Evolutionary conservation across 148 eudicot genomes (phyloP).

Genomic region (Nyssa sinensis): DNA sequence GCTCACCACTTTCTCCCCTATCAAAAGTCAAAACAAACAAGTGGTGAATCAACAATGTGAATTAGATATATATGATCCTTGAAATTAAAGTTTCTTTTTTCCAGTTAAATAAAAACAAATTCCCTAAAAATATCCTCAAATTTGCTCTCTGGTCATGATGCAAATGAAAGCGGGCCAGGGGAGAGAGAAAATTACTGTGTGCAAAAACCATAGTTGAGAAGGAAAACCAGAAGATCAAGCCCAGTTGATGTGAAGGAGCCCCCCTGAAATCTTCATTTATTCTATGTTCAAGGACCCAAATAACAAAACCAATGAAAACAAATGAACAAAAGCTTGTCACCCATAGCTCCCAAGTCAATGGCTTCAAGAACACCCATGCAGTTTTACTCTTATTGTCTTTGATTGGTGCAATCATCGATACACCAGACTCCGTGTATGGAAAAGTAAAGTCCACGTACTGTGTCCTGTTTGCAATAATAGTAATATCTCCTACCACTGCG

Average conservation of each 20-base stretch:
- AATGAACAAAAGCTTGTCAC: conserved; percentile 33
- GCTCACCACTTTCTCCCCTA: conserved; percentile 42
- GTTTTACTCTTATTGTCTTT: conserved; percentile 27
- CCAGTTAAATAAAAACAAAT: too few species aligned
- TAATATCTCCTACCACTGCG: conserved; percentile 38
- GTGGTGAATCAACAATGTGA: neutral
- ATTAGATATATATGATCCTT: too few species aligned
- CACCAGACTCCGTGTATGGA: conserved; percentile 53
- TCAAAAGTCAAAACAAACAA: neutral
- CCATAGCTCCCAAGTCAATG: conserved; percentile 53
- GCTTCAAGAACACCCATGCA: conserved; percentile 59
- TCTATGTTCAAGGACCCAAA: conserved; percentile 53
- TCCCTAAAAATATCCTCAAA: too few species aligned
- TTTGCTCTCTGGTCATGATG: too few species aligned
- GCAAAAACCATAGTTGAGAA: conserved; percentile 59
- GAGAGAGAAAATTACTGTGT: conserved; percentile 33
- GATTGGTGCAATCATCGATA: conserved; percentile 40
- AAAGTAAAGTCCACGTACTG: conserved; percentile 43
- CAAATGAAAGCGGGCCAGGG: neutral
- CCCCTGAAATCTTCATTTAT: conserved; percentile 51
- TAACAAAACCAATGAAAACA: conserved; percentile 43
- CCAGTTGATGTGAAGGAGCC: conserved; percentile 37
- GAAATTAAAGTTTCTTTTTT: too few species aligned
- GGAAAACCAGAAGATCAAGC: conserved; percentile 48
- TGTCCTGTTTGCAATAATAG: conserved; percentile 35